These are phyloP conservation scores for Pestalotiopsis sp. DNA, from an alignment of 2,329 filamentous ascomycete genomes.

Conservation along the genomic window DNA sequence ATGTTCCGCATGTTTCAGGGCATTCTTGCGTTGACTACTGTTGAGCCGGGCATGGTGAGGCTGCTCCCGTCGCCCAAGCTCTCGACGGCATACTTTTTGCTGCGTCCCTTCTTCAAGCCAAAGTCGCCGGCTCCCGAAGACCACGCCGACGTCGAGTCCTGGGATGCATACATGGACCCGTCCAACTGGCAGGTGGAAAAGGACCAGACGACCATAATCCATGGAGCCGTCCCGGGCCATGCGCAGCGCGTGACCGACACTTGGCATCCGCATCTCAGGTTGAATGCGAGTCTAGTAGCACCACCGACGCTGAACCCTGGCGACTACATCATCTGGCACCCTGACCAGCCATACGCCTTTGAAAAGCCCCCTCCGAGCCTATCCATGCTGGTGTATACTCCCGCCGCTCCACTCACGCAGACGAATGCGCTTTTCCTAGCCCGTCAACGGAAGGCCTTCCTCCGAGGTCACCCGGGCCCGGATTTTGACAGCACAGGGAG, in stretches of 20 bases:
- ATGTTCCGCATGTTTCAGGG: conserved; percentile 64
- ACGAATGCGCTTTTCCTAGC: conserved; percentile 61
- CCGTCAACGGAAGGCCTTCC: conserved; percentile 59
- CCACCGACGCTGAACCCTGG: conserved; percentile 56
- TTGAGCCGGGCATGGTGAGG: conserved; percentile 50
- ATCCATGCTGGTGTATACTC: conserved; percentile 57
- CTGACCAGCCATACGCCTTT: conserved; percentile 60
- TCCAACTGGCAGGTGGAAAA: conserved; percentile 44
- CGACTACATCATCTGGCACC: conserved; percentile 63
- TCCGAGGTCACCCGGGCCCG: conserved; percentile 54
- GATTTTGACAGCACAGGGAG: conserved; percentile 59
- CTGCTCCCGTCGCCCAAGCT: conserved; percentile 51
- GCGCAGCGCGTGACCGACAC: conserved; percentile 60
- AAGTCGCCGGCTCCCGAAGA: conserved; percentile 42
- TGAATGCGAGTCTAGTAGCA: conserved; percentile 56
- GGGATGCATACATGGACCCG: conserved; percentile 52
- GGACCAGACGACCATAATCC: conserved; percentile 57
- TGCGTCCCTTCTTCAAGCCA: conserved; percentile 56
- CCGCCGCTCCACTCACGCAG: conserved; percentile 58
- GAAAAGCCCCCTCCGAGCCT: conserved; percentile 29
- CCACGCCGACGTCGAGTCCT: conserved; percentile 32
- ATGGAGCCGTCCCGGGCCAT: conserved; percentile 60
- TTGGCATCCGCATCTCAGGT: conserved; percentile 59
- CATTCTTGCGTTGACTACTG: conserved; percentile 55
- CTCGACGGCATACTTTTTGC: conserved; percentile 48